Conservation (phyloP, 2,329 filamentous ascomycete genomes). For the Calonectria honghensis region DNA sequence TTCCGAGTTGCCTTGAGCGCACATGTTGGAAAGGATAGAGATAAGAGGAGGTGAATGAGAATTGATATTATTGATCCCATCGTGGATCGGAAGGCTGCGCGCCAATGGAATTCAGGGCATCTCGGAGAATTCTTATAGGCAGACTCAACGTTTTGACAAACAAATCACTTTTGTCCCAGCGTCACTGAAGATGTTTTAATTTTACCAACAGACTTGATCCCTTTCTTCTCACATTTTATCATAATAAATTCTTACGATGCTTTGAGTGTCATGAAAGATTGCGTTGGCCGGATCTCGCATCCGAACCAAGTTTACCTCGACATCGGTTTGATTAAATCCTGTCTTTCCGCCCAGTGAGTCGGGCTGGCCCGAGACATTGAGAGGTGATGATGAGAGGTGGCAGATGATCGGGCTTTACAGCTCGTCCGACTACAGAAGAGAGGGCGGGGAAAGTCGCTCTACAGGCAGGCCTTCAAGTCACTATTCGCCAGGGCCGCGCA, state of each 20-base stretch:
- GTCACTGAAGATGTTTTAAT: no score
- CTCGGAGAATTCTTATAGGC: no score
- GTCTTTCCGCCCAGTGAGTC: constrained; percentile 1
- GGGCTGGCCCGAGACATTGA: constrained; percentile 2
- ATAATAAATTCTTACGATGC: no score
- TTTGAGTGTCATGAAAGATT: no score
- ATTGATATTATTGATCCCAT: background rate
- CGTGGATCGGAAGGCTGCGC: background rate
- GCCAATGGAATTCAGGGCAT: no score
- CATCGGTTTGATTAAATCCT: no score
- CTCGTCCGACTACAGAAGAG: constrained; percentile 8
- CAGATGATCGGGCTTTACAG: constrained; percentile 32
- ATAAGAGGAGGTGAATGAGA: background rate
- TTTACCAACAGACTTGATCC: no score
- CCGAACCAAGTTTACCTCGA: no score
- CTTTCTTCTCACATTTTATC: background rate
- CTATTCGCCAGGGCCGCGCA: background rate
- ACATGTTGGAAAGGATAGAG: background rate
- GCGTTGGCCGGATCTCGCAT: no score
- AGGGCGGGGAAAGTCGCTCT: constrained; percentile 4
- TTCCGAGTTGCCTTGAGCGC: background rate
- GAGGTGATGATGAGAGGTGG: constrained; percentile 33
- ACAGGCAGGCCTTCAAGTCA: constrained; percentile 4
- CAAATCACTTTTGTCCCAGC: no score
- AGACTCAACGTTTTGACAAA: no score